Conservation (phyloP, 1,139 yeast genomes). For the Pichia sp. region DNA sequence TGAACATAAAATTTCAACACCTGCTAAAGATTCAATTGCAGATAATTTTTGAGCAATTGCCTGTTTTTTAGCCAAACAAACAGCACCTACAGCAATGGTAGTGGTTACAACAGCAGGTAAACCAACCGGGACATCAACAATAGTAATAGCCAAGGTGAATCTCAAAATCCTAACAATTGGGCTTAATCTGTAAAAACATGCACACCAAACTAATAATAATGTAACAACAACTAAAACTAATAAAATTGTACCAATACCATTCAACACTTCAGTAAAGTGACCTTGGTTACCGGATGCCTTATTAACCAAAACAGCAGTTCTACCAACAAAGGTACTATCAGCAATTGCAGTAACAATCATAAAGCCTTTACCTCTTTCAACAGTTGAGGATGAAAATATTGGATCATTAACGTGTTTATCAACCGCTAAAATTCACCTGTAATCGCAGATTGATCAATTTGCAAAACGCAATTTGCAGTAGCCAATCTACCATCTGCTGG, state of each 20-base stretch:
- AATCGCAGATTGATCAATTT: slow-evolving; percentile 95
- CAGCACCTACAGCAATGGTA: slow-evolving; percentile 99
- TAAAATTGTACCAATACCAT: slow-evolving; percentile 93
- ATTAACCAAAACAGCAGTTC: slow-evolving; percentile 92
- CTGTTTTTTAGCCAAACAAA: slow-evolving; percentile 96
- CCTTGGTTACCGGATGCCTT: slow-evolving; percentile 91
- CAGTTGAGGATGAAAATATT: slow-evolving; percentile 90
- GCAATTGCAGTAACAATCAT: slow-evolving; percentile 96
- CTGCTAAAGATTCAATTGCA: slow-evolving; percentile 89
- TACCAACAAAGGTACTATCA: slow-evolving; percentile 88
- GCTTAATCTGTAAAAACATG: slow-evolving; percentile 92
- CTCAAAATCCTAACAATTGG: slow-evolving; percentile 86
- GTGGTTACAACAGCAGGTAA: slow-evolving; percentile 99
- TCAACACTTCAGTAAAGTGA: slow-evolving; percentile 96
- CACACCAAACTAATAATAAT: slow-evolving; percentile 84
- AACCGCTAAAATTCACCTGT: slow-evolving; percentile 96
- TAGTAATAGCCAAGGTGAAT: slow-evolving; percentile 93
- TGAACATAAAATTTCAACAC: slow-evolving; percentile 98
- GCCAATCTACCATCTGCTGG: slow-evolving; percentile 95
- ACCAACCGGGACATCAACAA: slow-evolving; percentile 99
- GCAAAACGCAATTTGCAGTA: slow-evolving; percentile 81
- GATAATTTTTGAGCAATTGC: slow-evolving; percentile 97
- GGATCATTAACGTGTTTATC: slow-evolving; percentile 88
- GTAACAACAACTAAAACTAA: slow-evolving; percentile 86
- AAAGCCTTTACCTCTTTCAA: slow-evolving; percentile 94